Evolutionary conservation across 2,329 filamentous ascomycete genomes (phyloP).

Genomic region (Aspergillus japonicus): DNA sequence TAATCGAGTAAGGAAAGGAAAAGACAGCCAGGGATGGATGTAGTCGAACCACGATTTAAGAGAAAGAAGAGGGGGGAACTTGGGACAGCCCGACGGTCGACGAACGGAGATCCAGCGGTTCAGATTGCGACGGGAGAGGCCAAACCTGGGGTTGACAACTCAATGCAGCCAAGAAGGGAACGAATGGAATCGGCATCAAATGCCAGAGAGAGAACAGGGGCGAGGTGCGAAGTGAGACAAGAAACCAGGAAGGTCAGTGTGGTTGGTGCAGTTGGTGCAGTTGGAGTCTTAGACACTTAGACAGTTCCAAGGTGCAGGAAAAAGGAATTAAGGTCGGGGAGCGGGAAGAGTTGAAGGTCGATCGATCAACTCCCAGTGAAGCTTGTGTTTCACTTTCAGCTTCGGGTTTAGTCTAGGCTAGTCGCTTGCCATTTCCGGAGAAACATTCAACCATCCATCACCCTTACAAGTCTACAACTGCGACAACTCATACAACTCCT

Average conservation of each 20-base stretch:
- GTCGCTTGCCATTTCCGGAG: background rate
- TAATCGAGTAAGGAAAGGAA: background rate
- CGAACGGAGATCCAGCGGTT: conserved; percentile 6
- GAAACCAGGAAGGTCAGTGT: background rate
- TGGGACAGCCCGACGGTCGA: background rate
- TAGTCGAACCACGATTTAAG: background rate
- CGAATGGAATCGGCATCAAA: conserved; percentile 12
- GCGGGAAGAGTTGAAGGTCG: background rate
- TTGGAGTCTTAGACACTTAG: too few relatives aligned
- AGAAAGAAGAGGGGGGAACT: background rate
- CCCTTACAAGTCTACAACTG: background rate
- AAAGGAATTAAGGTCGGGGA: background rate
- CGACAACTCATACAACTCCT: background rate
- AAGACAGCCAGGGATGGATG: background rate
- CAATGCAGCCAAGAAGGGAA: background rate
- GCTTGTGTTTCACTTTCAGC: background rate
- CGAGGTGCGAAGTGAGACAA: background rate
- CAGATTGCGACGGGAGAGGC: background rate
- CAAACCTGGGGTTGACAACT: background rate
- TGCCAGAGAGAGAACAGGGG: background rate
- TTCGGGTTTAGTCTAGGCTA: background rate
- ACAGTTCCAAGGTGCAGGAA: background rate
- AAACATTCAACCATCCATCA: background rate
- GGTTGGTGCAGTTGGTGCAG: background rate
- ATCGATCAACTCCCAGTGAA: background rate